Evolutionary conservation across 306 rosid species (phyloP), one percentile per base, ranked within the genome.

Genomic region (Begonia loranthoides): DNA sequence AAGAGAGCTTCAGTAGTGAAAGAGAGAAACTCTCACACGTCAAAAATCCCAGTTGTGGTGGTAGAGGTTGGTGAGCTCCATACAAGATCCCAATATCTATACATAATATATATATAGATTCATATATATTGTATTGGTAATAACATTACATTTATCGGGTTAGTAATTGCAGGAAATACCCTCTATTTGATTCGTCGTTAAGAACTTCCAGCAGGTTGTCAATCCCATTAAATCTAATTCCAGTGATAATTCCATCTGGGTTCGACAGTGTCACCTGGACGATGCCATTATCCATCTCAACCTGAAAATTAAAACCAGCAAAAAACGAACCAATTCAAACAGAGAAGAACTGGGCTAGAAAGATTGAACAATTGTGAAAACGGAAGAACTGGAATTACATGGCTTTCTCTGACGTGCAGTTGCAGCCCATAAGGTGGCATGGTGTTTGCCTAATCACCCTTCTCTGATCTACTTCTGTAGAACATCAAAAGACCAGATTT

Each of bases 51-150:
- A 1, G 68, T 58, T 56, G 92, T 76, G 64, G 74, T 70, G 13
- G 70, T 44, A 64, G 74, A 70, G 13, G 70, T 44, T 6, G 86
- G 55, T 41, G 78, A 44, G 73, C 70, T 79, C 95, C 96, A 88
- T 34, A 81, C 87, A 72, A 88, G 86, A 73, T 88, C 96, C 94
- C 95, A 88, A 49, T 88, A 88, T 72, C 96, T 88, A 24, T 41
- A 63, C 9, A 64, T 2, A 15, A 6, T 13, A 10, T 43, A 50
- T 57, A 9, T 10, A 38, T 9, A 36, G 7, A 10, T 6, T 15
- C 15, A 15, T 15, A 40, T 9, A 39, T 38, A 12, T 16, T n/a
- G 1, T n/a, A 12, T 28, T 13, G 13, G 0, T 51, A 14, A 38
- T 54, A 17, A 10, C 9, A 33, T 7, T 38, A 33, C 14, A 34